These are phyloP conservation scores for Ampelocalamus luodianensis DNA, from an alignment of 176 grass and related monocot genomes.

Conservation along the genomic window DNA sequence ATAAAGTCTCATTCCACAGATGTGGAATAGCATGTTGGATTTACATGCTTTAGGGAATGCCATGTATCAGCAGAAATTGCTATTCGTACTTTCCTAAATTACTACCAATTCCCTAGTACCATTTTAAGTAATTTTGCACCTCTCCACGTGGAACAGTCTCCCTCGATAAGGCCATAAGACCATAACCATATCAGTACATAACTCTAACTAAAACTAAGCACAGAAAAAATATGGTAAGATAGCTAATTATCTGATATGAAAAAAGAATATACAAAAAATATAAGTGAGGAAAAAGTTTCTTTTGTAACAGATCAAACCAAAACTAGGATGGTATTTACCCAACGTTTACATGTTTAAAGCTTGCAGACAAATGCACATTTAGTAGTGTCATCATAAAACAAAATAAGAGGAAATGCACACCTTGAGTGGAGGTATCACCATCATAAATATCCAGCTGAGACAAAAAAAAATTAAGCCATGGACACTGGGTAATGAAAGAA, in stretches of 20 bases:
- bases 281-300: not conserved
- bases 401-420: conserved; percentile 55
- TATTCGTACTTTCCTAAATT: not conserved
- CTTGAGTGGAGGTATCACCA: conserved; percentile 64
- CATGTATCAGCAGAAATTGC: not conserved
- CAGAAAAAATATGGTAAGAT: not conserved
- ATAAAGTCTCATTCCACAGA: not conserved
- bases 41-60: not conserved
- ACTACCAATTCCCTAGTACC: not conserved
- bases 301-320: conserved; percentile 22
- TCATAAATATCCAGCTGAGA: conserved; percentile 88
- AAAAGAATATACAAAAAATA: not conserved
- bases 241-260: not conserved
- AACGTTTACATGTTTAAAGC: not conserved
- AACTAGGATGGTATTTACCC: not conserved
- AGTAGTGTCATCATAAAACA: not conserved
- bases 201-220: not conserved
- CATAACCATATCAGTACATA: not conserved
- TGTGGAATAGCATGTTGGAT: not conserved
- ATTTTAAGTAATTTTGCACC: not conserved
- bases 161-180: not conserved
- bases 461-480: conserved; percentile 16
- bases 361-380: not conserved
- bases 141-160: not conserved
- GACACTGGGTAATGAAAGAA: not conserved